Evolutionary conservation across 768 basidiomycete genomes (phyloP).

Genomic region (Termitomyces sp.): DNA sequence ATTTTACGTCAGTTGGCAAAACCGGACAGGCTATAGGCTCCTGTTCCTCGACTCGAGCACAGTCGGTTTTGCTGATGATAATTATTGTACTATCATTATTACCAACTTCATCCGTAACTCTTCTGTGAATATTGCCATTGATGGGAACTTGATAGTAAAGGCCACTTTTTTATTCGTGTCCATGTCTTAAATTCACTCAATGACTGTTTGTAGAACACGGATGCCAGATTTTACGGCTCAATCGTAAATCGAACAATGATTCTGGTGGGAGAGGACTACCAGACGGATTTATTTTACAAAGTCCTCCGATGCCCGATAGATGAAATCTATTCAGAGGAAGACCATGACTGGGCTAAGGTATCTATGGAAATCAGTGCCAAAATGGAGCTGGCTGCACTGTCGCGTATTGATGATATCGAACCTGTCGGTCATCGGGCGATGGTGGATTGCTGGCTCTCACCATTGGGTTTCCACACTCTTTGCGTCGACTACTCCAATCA

Average conservation of each 20-base stretch:
- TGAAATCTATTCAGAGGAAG: not conserved
- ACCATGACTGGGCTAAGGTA: not conserved
- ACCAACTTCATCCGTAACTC: not conserved
- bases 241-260: not conserved
- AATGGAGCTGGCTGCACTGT: not conserved
- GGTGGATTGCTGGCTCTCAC: too few relatives aligned
- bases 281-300: too few relatives aligned
- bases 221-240: not conserved
- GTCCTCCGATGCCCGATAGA: not conserved
- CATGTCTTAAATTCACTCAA: not conserved
- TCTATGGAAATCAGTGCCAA: not conserved
- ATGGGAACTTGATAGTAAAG: not conserved
- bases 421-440: too few relatives aligned
- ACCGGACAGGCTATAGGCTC: not conserved
- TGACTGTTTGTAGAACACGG: not conserved
- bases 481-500: too few relatives aligned
- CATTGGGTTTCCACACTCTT: too few relatives aligned
- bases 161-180: not conserved
- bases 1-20: not conserved
- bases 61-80: not conserved
- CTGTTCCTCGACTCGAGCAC: conserved; percentile 4
- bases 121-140: not conserved
- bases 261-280: not conserved
- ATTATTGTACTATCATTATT: not conserved
- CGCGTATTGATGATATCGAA: too few relatives aligned